These are phyloP conservation scores for Fusarium phyllophilum DNA, from an alignment of 2,329 filamentous ascomycete species.

Conservation along the genomic window DNA sequence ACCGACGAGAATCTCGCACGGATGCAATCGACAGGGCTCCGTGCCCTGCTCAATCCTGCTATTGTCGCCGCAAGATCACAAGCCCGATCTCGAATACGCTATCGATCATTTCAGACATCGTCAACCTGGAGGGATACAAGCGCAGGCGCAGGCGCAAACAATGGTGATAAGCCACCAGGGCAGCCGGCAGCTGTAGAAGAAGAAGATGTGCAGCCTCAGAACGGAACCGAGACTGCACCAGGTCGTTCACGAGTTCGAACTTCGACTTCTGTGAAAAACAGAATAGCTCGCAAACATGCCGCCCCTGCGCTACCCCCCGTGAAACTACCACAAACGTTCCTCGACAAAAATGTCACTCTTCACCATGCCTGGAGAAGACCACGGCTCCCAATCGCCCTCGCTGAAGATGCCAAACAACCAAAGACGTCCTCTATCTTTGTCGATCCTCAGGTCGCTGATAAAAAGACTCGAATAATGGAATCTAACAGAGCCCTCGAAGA, in stretches of 20 bases:
- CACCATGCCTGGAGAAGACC: conserved; percentile 42
- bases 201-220: conserved; percentile 43
- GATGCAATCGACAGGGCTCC: conserved; percentile 47
- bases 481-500: conserved; percentile 43
- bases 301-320: conserved; percentile 60
- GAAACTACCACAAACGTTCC: conserved; percentile 67
- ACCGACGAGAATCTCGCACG: conserved; percentile 42
- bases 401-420: conserved; percentile 46
- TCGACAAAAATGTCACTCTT: conserved; percentile 59
- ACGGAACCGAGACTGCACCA: conserved; percentile 41
- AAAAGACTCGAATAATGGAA: conserved; percentile 34
- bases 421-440: conserved; percentile 47
- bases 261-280: conserved; percentile 44
- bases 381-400: conserved; percentile 46
- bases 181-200: conserved; percentile 42
- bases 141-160: conserved; percentile 29
- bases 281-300: conserved; percentile 47
- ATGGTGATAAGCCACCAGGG: conserved; percentile 44
- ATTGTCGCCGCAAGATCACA: conserved; percentile 41
- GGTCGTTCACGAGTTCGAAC: conserved; percentile 44
- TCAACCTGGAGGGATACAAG: conserved; percentile 32
- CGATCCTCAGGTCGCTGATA: conserved; percentile 37
- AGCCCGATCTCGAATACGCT: conserved; percentile 30
- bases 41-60: conserved; percentile 44
- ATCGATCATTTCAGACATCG: conserved; percentile 39